Base-by-base conservation (phyloP, 345 rosid genomes). In the Eucalyptus virginea region DNA sequence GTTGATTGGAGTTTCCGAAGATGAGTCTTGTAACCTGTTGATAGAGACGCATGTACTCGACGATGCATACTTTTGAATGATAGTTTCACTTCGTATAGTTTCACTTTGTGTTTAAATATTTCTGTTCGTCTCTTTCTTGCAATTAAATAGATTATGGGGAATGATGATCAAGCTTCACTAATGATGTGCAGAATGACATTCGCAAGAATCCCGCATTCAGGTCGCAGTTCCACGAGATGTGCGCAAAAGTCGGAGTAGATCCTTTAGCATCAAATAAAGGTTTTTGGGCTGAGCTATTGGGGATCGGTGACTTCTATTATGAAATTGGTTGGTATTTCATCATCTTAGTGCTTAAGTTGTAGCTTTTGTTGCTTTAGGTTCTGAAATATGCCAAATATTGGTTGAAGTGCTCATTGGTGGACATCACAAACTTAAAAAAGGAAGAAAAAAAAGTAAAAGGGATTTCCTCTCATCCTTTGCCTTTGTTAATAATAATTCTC, bases 171-270 rank as follows among this genome's bases (percentile, higher is more conserved):
- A 77, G 47, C 85, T 40, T 40, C 9, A 23, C 72, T 88, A 9
- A 47, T 88, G 87, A 8, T 86, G 81, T 92, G 94, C 94, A 96
- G 99, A 97, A 94, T 92, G 99, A 95, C 85, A 96, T 96, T 89
- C 93, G 96, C 51, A 96, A 97, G 93, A 97, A 95, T 88, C 98
- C 96, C 0, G 93, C 96, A 32, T 96, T 97, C 91, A 93, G 97
- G 90, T 93, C 98, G 5, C 99, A 97, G 72, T 97, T 97, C 87
- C 97, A 95, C 69, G 97, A 95, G 87, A 95, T 95, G 96, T 97
- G 98, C 89, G 98, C 99, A 89, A 96, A 96, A 90, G 96, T 97
- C 26, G 99, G 99, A 87, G 99, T 98, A 88, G 99, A 98, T 95
- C 98, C 99, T 5, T 91, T 97, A 88, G 99, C 99, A 88, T 98